Conservation (phyloP, 768 basidiomycete genomes). For the Leccinum sublutescens region DNA sequence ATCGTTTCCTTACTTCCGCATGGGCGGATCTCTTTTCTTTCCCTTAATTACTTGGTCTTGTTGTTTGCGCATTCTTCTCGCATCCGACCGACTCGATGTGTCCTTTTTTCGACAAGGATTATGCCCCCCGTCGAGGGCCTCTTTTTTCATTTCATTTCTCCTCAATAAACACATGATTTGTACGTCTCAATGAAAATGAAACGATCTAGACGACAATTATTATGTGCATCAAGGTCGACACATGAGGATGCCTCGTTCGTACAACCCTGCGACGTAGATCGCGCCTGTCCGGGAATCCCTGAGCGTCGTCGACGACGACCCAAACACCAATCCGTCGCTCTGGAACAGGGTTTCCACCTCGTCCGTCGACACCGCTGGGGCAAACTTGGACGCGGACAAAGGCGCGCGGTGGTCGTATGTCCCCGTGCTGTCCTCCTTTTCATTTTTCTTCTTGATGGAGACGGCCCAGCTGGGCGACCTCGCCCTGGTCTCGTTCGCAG, state of each 20-base stretch:
- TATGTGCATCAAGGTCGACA: slow-evolving; percentile 37
- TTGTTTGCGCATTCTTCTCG: neutral
- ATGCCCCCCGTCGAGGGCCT: neutral
- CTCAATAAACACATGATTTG: slow-evolving; percentile 14
- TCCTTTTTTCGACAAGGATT: slow-evolving; percentile 6
- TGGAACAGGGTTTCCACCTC: slow-evolving; percentile 67
- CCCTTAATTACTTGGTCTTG: neutral
- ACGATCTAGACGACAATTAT: neutral
- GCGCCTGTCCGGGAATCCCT: slow-evolving; percentile 47
- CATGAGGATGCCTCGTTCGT: slow-evolving; percentile 52
- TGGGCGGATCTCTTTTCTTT: slow-evolving; percentile 16
- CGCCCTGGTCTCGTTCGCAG: slow-evolving; percentile 40
- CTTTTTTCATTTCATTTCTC: neutral
- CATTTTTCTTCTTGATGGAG: slow-evolving; percentile 30
- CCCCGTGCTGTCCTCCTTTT: neutral
- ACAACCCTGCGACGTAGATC: slow-evolving; percentile 58
- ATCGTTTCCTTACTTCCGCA: slow-evolving; percentile 8
- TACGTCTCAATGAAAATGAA: slow-evolving; percentile 7
- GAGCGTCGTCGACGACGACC: slow-evolving; percentile 51
- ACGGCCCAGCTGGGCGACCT: slow-evolving; percentile 59
- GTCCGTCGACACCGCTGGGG: slow-evolving; percentile 36
- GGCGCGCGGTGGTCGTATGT: slow-evolving; percentile 47
- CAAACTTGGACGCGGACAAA: slow-evolving; percentile 43
- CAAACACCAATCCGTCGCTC: slow-evolving; percentile 64
- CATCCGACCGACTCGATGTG: neutral